Base-by-base conservation (phyloP, 2,329 filamentous ascomycete species). In the Fusarium concolor region DNA sequence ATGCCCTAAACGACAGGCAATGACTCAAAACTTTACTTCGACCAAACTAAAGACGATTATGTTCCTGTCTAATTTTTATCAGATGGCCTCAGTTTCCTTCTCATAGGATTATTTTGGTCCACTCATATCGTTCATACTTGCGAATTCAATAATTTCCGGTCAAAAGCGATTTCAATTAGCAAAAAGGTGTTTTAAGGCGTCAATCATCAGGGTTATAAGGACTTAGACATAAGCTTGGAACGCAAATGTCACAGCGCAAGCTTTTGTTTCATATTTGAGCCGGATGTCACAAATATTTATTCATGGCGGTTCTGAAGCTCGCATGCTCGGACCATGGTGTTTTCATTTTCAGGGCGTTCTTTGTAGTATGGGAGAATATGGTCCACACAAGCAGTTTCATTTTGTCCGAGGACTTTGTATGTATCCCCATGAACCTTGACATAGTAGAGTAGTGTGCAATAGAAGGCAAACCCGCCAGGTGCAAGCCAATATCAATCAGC, bases 1-100 rank as follows among this genome's bases (percentile, higher is more conserved):
- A 66, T 66, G 37, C 65, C 68, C 22, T 74, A 74, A 61, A 56
- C n/a, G 9, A 43, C 8, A 17, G 6, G 31, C n/a, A 12, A 45
- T 14, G 28, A 29, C 14, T 24, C 15, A 43, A 43, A 24, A 18
- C 18, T 38, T 42, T 33, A 9, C 37, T 38, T 49, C n/a, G 14
- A 31, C 37, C 11, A 24, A 22, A 22, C 37, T 52, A 53, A 26
- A 37, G 29, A 26, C 43, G 47, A 12, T 24, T 26, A 64, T 33
- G 20, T 20, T 20, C 17, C 29, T 28, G 10, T 33, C 14, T 33
- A 26, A 20, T 17, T 47, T 46, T 10, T 20, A 26, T 45, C 5
- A 33, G 10, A 26, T 31, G 18, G 46, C 28, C 24, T 22, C 10
- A 17, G 29, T 24, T 26, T 31, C 28, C 18, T 53, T 33, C 31